Evolutionary conservation across 78 protist genomes (phyloP), one percentile per base, ranked within the genome.

Genomic region (Capsaspora owczarzaki): DNA sequence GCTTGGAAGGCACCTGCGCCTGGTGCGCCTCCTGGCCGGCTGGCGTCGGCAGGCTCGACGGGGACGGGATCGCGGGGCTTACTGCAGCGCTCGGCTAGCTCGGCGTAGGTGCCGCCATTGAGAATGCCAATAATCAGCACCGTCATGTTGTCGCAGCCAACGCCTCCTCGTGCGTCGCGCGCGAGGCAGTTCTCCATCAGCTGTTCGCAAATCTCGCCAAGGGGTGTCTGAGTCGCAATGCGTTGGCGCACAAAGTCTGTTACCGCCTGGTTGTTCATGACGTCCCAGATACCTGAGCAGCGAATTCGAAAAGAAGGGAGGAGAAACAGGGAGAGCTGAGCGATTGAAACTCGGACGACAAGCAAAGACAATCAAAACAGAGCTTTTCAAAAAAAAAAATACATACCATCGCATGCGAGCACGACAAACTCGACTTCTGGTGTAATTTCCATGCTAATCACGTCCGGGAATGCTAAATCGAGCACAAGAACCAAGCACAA

Each of bases 321-420:
- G 38, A 35, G 19, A 22, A 43, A 71, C 5, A 71, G 8, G 8
- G 38, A 41, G 8, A 42, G 8, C 33, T 20, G 10, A 23, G 61
- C 10, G 35, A 1, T 6, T 2, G 37, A 29, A 12, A 23, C 38
- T 37, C 53, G 6, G n/a, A 23, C 0, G 22, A 41, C 53, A 42
- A 22, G 53, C 29, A 42, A 31, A 4, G 41, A 42, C 49, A 35
- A n/a, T n/a, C 43, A 35, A 41, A 20, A 2, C 10, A 53, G 43
- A 43, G 20, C 68, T 43, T 12, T 35, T 6, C 16, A 43, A 12
- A 46, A 20, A 46, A 29, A 16, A 29, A 8, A 10, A 29, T 68
- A 78, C 56, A 2, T 53, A 53, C 84, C 86, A 31, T 82, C 86
- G 40, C 86, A 82, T 19, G 86, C 86, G 38, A 82, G 38, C 25